These are phyloP conservation scores for Venturia asperata DNA, from an alignment of 2,329 filamentous ascomycete species.

Conservation along the genomic window DNA sequence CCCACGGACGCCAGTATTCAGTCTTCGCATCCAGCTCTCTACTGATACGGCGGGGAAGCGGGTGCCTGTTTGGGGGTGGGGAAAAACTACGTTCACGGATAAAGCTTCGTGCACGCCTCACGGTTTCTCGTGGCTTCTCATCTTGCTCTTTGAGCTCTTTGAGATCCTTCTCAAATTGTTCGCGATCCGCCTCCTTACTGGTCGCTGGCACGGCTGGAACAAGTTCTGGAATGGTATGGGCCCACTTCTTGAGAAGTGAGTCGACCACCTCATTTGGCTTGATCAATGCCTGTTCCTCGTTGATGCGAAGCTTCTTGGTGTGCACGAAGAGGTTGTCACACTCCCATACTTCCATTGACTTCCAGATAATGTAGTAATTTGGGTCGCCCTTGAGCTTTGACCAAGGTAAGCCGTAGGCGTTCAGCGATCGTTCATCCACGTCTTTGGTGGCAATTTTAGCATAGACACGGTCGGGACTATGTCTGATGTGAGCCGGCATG, in stretches of 20 bases:
- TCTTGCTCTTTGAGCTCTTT: constrained; percentile 16
- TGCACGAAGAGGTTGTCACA: constrained; percentile 18
- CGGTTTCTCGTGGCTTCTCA: constrained; percentile 11
- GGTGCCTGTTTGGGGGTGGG: not conserved
- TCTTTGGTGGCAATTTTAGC: constrained; percentile 25
- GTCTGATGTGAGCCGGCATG: constrained; percentile 13
- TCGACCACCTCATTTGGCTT: constrained; percentile 12
- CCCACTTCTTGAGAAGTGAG: constrained; percentile 11
- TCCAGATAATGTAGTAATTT: constrained; percentile 20
- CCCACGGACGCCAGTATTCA: constrained; percentile 17
- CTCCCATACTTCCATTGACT: constrained; percentile 18
- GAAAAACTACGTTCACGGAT: constrained; percentile 16
- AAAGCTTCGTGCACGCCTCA: not conserved
- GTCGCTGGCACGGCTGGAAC: not conserved
- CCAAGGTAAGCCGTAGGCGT: constrained; percentile 12
- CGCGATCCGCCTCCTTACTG: not conserved
- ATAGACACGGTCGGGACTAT: constrained; percentile 13
- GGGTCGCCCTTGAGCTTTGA: constrained; percentile 16
- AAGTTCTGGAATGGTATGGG: not conserved
- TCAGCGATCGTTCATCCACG: constrained; percentile 15
- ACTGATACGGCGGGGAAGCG: not conserved
- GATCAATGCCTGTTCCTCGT: constrained; percentile 17
- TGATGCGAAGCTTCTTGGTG: constrained; percentile 20
- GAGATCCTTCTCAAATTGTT: constrained; percentile 16
- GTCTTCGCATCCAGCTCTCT: constrained; percentile 13